phyloP scores from a whole-genome alignment of 306 rosid species.

The Rubus parviflorus region DNA sequence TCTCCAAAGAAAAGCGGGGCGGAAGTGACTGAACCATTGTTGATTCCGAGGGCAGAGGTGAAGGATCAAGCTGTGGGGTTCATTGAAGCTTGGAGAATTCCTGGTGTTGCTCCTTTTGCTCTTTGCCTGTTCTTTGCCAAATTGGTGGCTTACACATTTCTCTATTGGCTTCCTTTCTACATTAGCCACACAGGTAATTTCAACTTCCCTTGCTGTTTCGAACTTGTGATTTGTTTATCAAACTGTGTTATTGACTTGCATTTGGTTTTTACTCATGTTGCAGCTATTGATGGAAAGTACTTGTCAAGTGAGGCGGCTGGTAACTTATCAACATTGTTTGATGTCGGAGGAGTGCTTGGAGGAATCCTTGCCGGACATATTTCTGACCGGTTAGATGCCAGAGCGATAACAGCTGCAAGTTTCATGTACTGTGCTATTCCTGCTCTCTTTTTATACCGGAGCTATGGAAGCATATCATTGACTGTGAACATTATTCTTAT shows the following conservation, averaged over 20 bases:
- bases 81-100: constrained; percentile 95
- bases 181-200: constrained; percentile 78
- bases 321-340: constrained; percentile 80
- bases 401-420: constrained; percentile 98
- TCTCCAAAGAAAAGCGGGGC: constrained; percentile 59
- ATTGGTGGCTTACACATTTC: constrained; percentile 98
- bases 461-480: constrained; percentile 69
- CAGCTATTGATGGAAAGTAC: constrained; percentile 88
- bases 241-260: neutral
- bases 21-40: constrained; percentile 52
- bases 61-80: constrained; percentile 71
- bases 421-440: constrained; percentile 99
- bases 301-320: constrained; percentile 80
- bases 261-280: constrained; percentile 22
- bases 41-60: constrained; percentile 37
- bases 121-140: constrained; percentile 91
- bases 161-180: constrained; percentile 99
- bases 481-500: constrained; percentile 52
- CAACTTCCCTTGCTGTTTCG: neutral
- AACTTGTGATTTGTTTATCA: neutral
- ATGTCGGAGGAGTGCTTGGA: constrained; percentile 91
- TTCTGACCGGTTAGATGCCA: constrained; percentile 78
- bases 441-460: constrained; percentile 79
- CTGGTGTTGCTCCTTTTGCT: constrained; percentile 97
- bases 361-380: constrained; percentile 96